These are phyloP conservation scores for Ceratobasidium sp. DNA, from an alignment of 1,284 basidiomycete species.

Conservation along the genomic window DNA sequence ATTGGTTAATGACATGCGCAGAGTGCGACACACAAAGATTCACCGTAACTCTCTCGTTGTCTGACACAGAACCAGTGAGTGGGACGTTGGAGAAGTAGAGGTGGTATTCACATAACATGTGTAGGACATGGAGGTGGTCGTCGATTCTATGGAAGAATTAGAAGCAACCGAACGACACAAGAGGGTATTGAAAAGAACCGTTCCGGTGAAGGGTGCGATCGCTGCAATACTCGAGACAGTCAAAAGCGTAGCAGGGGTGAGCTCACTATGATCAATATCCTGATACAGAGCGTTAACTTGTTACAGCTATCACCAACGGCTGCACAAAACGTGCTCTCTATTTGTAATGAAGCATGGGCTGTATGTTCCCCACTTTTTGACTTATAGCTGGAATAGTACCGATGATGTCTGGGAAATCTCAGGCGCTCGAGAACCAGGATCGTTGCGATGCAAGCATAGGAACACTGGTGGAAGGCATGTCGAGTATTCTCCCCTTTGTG, in stretches of 20 bases:
- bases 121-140: neutral
- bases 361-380: neutral
- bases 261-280: neutral
- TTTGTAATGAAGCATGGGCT: neutral
- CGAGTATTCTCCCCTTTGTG: neutral
- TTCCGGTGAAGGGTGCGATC: neutral
- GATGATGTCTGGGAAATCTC: neutral
- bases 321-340: neutral
- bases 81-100: neutral
- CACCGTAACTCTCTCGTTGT: neutral
- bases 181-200: neutral
- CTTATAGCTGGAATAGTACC: neutral
- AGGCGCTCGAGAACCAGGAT: slow-evolving; percentile 13
- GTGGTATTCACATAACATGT: neutral
- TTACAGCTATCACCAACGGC: no score
- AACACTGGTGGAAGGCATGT: neutral
- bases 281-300: neutral
- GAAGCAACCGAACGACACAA: neutral
- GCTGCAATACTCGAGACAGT: neutral
- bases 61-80: neutral
- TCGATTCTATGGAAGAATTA: neutral
- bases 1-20: neutral
- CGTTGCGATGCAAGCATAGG: neutral
- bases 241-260: neutral
- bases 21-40: neutral